Percentiles rank a stretch among this genome's conserved stretches.
Conservation (phyloP, 2,329 filamentous ascomycete species). For the Verticillium zaregamsianum region DNA sequence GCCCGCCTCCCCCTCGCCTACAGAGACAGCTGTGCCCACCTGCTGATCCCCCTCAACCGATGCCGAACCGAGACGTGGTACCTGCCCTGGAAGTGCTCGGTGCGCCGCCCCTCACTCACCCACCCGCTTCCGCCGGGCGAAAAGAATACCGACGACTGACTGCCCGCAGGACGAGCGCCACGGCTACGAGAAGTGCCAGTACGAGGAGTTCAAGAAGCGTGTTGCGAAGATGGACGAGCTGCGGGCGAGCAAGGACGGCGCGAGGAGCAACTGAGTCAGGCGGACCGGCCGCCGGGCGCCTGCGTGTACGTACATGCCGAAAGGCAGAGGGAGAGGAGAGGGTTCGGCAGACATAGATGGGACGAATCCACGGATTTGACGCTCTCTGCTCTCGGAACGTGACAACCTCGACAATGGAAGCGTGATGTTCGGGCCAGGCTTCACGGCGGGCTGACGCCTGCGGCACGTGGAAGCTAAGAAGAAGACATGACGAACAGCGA, state of each 20-base stretch:
- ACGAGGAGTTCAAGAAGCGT: slow-evolving; percentile 96
- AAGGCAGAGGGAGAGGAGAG: background rate
- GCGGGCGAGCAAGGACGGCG: slow-evolving; percentile 76
- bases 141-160: background rate
- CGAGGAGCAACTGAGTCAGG: slow-evolving; percentile 71
- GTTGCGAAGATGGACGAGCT: slow-evolving; percentile 99
- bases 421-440: background rate
- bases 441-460: background rate
- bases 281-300: slow-evolving; percentile 14
- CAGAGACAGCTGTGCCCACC: slow-evolving; percentile 91
- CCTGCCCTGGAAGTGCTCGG: slow-evolving; percentile 85
- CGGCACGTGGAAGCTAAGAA: background rate
- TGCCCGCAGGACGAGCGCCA: slow-evolving; percentile 84
- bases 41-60: slow-evolving; percentile 91
- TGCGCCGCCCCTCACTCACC: background rate
- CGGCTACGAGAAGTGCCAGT: slow-evolving; percentile 98
- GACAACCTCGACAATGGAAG: background rate
- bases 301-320: slow-evolving; percentile 2
- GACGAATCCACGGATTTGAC: slow-evolving; percentile 27
- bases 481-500: background rate
- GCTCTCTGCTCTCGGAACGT: background rate
- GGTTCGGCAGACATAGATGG: slow-evolving; percentile 7
- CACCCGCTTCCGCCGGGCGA: background rate
- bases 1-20: slow-evolving; percentile 85
- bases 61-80: slow-evolving; percentile 92